Evolutionary conservation across 345 rosid genomes (phyloP).

Genomic region (Geranium rotundifolium): DNA sequence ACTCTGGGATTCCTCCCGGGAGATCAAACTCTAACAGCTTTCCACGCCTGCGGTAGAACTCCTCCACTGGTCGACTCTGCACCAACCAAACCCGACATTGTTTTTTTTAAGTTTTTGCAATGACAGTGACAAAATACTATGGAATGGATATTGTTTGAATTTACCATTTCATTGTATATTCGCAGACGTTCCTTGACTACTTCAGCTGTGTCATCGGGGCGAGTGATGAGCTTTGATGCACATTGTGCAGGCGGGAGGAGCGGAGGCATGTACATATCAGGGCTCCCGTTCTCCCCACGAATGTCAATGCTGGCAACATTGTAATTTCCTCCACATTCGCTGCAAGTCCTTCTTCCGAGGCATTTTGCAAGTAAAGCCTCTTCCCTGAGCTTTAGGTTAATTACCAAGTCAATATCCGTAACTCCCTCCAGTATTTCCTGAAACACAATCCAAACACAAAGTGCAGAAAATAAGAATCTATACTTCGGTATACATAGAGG

Average conservation of each 20-base stretch:
- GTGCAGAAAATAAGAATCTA: background rate
- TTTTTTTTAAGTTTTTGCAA: background rate
- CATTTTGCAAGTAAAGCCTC: constrained; percentile 91
- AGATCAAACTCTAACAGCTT: constrained; percentile 78
- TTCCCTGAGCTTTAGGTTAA: constrained; percentile 76
- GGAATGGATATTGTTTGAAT: background rate
- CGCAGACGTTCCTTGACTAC: constrained; percentile 79
- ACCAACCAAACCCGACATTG: constrained; percentile 4
- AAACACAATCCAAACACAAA: constrained; percentile 5
- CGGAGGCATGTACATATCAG: constrained; percentile 86
- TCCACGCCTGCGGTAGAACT: constrained; percentile 67
- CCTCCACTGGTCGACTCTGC: constrained; percentile 89
- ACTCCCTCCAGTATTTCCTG: constrained; percentile 94
- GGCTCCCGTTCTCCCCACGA: constrained; percentile 62
- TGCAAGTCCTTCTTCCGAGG: constrained; percentile 88
- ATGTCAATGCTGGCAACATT: constrained; percentile 81
- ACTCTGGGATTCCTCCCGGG: constrained; percentile 96
- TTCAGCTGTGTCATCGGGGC: constrained; percentile 87
- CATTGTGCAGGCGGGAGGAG: constrained; percentile 92
- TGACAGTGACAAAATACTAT: background rate
- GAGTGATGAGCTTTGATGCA: constrained; percentile 66
- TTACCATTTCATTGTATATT: constrained; percentile 65
- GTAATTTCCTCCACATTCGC: constrained; percentile 81
- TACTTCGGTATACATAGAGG: too few relatives aligned
- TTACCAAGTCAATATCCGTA: constrained; percentile 63